phyloP scores from a whole-genome alignment of 495 filamentous ascomycete genomes.

The Penicillium lagena region DNA sequence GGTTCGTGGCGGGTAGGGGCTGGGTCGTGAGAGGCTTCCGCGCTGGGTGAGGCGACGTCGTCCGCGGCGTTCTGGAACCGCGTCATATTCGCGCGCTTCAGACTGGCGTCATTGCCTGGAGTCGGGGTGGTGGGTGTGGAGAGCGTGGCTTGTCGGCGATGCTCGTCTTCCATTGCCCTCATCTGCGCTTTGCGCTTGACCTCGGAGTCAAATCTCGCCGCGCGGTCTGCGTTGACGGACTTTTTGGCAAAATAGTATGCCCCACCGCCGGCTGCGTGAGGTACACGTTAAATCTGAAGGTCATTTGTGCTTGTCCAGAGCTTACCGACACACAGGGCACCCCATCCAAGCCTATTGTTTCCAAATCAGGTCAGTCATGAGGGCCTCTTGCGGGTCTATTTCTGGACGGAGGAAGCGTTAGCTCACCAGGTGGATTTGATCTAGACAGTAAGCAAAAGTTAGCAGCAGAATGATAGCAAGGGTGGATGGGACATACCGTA shows the following conservation, averaged over 20 bases:
- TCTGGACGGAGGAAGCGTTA: neutral
- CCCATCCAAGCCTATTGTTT: conserved; percentile 74
- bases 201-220: conserved; percentile 60
- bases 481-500: conserved; percentile 24
- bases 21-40: conserved; percentile 73
- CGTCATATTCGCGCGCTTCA: conserved; percentile 30
- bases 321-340: conserved; percentile 70
- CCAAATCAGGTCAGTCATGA: neutral
- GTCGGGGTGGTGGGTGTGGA: conserved; percentile 10
- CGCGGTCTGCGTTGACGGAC: conserved; percentile 84
- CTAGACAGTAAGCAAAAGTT: conserved; percentile 15
- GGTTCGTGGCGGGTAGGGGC: conserved; percentile 81
- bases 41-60: conserved; percentile 66
- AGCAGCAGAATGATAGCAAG: neutral
- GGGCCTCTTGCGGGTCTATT: neutral
- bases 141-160: conserved; percentile 26
- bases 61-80: conserved; percentile 37
- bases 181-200: conserved; percentile 56
- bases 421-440: conserved; percentile 50
- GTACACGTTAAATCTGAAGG: neutral
- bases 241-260: conserved; percentile 97
- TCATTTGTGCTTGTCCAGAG: neutral
- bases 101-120: conserved; percentile 19
- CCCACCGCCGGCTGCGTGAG: conserved; percentile 65
- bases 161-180: conserved; percentile 50